Base-by-base conservation (phyloP, 2,329 filamentous ascomycete genomes). In the Xylaria sp. region DNA sequence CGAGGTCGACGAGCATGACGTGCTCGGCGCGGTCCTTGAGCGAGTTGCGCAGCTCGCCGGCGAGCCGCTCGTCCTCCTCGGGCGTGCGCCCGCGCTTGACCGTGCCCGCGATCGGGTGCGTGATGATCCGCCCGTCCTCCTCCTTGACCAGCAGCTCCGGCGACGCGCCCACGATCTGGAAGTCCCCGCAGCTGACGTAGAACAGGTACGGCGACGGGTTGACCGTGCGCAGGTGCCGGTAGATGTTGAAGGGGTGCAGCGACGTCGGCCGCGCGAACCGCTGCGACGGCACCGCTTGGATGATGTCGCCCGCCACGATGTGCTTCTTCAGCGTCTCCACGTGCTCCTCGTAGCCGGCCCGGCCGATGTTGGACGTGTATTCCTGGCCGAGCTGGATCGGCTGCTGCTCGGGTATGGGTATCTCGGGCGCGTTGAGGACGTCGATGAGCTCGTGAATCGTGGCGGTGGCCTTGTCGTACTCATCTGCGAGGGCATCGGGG, bases 121-220 rank as follows among this genome's bases (percentile, higher is more conserved):
- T 97, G 69, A 97, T 91, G 70, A 99, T 89, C 48, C 91, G 84
- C 21, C 92, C 91, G 38, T 82, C 82, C 69, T 96, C 92, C 61
- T 89, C 87, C 76, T 97, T 97, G 67, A 96, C 93, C 42, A 99
- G 85, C 57, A 97, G 84, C 75, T 99, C 94, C 1, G 94, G 94
- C 53, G 91, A 96, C 38, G 94, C 94, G 54, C 94, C 94, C 11
- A 99, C 89, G 62, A 99, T 92, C 71, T 97, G 90, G 75, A 99
- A 97, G 68, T 91, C 89, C 56, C 84, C 82, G 75, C 93, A 97
- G 72, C 94, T 87, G 57, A 99, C 85, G 75, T 92, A 99, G 79
- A 99, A 99, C 34, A 99, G 85, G 74, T 99, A 99, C 0, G 94
- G 94, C 7, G 92, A 96, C 0, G 94, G 94, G 71, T 99, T 99